A percentile compares a stretch with the other conserved stretches of the same genome.
phyloP scores from a whole-genome alignment of 768 basidiomycete genomes.

The Pholiota conissans region DNA sequence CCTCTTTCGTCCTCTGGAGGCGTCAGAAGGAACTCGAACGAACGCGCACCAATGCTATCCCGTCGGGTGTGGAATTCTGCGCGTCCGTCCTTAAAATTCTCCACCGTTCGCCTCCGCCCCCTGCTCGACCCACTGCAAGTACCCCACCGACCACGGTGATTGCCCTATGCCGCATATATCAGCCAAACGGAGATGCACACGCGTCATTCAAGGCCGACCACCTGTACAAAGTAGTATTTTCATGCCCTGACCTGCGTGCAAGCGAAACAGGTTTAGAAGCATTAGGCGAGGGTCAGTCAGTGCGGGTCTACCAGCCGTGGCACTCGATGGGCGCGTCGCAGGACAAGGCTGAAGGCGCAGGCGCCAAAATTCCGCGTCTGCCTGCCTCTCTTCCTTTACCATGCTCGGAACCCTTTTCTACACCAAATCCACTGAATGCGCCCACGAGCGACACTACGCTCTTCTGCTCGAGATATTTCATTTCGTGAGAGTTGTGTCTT shows the following conservation, averaged over 20 bases:
- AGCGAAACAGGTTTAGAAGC: conserved; percentile 21
- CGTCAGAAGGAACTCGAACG: conserved; percentile 41
- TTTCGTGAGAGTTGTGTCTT: conserved; percentile 12
- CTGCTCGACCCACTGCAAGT: conserved; percentile 26
- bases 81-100: conserved; percentile 45
- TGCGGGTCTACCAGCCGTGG: conserved; percentile 55
- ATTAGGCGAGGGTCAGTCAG: conserved; percentile 39
- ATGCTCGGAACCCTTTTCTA: conserved; percentile 14
- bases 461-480: conserved; percentile 33
- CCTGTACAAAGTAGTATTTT: conserved; percentile 35
- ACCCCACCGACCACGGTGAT: conserved; percentile 32
- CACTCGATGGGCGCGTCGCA: conserved; percentile 31
- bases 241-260: conserved; percentile 24
- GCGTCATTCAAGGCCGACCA: conserved; percentile 19
- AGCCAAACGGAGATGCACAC: conserved; percentile 17
- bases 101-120: conserved; percentile 27
- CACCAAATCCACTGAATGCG: conserved; percentile 17
- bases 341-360: not conserved
- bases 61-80: conserved; percentile 39
- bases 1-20: conserved; percentile 50
- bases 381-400: conserved; percentile 27
- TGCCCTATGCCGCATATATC: conserved; percentile 41
- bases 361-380: conserved; percentile 14
- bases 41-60: conserved; percentile 30
- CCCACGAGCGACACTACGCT: conserved; percentile 22